These are phyloP conservation scores for Neonectria neomacrospora DNA, from an alignment of 2,329 filamentous ascomycete genomes.

Conservation along the genomic window DNA sequence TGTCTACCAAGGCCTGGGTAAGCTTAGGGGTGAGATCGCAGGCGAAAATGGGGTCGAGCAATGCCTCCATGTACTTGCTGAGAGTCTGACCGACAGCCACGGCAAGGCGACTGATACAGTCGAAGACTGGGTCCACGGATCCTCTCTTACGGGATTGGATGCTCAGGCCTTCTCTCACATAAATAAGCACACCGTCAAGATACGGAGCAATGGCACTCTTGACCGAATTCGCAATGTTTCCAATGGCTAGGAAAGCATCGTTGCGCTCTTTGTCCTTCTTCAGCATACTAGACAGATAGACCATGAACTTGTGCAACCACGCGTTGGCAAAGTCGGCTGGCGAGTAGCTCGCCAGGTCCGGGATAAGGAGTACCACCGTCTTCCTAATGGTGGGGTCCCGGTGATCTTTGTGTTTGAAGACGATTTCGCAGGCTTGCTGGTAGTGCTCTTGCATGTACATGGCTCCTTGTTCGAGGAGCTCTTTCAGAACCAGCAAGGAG, in stretches of 20 bases:
- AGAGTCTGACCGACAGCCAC: conserved; percentile 95
- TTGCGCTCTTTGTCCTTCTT: conserved; percentile 96
- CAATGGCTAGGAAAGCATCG: conserved; percentile 94
- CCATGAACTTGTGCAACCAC: conserved; percentile 96
- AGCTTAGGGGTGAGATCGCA: conserved; percentile 94
- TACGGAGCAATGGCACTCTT: conserved; percentile 96
- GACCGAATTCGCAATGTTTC: conserved; percentile 95
- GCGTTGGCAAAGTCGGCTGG: conserved; percentile 88
- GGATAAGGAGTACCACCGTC: conserved; percentile 91
- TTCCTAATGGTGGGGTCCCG: conserved; percentile 87
- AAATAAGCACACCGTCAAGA: conserved; percentile 91
- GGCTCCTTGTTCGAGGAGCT: conserved; percentile 91
- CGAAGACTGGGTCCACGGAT: conserved; percentile 84
- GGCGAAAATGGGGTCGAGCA: conserved; percentile 95
- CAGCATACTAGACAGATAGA: conserved; percentile 91
- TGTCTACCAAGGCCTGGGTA: conserved; percentile 95
- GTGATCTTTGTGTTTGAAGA: conserved; percentile 92
- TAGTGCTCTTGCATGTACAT: conserved; percentile 99
- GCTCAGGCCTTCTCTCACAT: conserved; percentile 90
- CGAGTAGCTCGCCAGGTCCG: conserved; percentile 90
- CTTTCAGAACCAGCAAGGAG: conserved; percentile 91
- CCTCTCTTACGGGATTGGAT: conserved; percentile 76
- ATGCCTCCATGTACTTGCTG: conserved; percentile 97
- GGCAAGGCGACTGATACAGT: conserved; percentile 96
- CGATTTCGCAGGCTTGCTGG: conserved; percentile 90